phyloP scores from a whole-genome alignment of 202 grass and related monocot genomes.

The Digitaria exilis region DNA sequence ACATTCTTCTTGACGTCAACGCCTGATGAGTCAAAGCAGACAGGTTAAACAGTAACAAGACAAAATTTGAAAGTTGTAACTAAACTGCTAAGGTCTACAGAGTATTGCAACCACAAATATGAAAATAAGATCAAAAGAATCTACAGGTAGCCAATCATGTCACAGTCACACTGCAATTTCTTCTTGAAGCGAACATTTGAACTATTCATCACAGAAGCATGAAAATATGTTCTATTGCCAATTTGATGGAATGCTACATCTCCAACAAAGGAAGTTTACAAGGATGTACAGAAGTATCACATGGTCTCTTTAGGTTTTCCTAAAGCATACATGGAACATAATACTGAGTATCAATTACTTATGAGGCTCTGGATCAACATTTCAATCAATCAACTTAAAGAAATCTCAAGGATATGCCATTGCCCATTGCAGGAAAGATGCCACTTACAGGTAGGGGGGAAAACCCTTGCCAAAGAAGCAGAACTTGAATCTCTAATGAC shows the following conservation, averaged over 20 bases:
- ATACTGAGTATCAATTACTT: background rate
- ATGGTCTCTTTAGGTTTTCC: background rate
- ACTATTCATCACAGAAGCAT: background rate
- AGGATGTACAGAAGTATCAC: background rate
- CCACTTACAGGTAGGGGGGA: background rate
- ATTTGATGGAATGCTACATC: background rate
- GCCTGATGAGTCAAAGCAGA: conserved; percentile 45
- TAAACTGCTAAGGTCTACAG: background rate
- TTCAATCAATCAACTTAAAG: background rate
- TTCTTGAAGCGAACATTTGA: background rate
- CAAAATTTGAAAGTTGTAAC: background rate
- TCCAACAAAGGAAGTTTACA: background rate
- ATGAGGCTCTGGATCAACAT: background rate
- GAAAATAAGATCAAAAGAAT: background rate
- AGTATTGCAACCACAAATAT: too few species aligned
- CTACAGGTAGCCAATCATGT: background rate
- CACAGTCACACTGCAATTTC: background rate
- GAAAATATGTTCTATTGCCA: background rate
- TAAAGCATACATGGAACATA: background rate
- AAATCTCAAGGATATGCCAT: background rate
- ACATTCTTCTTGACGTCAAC: conserved; percentile 95
- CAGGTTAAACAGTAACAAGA: background rate
- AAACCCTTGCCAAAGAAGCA: background rate
- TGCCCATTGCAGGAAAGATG: background rate
- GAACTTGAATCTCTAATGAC: too few species aligned